Conservation (phyloP, 179 eudicot species). For the Gypsophila paniculata region DNA sequence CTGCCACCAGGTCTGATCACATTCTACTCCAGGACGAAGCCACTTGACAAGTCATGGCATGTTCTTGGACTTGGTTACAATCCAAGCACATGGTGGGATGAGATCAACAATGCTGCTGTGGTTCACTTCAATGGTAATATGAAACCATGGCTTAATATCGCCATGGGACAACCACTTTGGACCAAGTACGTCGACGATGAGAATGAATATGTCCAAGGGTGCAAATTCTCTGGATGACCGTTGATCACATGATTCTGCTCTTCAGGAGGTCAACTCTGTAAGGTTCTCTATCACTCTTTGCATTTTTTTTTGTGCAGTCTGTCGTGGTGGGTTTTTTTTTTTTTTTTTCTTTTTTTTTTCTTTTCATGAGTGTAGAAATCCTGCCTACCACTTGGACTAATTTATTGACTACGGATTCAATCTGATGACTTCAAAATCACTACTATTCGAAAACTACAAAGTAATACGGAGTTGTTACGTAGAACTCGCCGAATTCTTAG, state of each 20-base stretch:
- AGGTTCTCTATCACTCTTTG: conserved; percentile 18
- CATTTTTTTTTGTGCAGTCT: too few species aligned
- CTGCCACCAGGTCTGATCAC: conserved; percentile 77
- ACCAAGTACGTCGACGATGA: conserved; percentile 63
- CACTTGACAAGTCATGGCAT: conserved; percentile 88
- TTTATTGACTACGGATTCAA: neutral
- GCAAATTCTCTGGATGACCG: conserved; percentile 56
- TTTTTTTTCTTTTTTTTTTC: too few species aligned
- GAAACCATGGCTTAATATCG: conserved; percentile 90
- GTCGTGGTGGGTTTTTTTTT: too few species aligned
- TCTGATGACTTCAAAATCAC: conserved; percentile 10
- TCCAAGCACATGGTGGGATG: conserved; percentile 73
- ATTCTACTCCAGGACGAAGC: conserved; percentile 72
- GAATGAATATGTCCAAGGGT: conserved; percentile 60
- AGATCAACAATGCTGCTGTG: conserved; percentile 72
- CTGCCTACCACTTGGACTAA: conserved; percentile 4
- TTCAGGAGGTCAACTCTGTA: neutral
- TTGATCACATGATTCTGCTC: conserved; percentile 30
- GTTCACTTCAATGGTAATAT: conserved; percentile 85
- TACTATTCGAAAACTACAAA: neutral
- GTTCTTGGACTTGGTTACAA: conserved; percentile 79
- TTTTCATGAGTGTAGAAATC: conserved; percentile 18
- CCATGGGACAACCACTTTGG: conserved; percentile 76
- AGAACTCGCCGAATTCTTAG: conserved; percentile 10
- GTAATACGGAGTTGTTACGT: neutral